Base-by-base conservation (phyloP, 148 eudicot genomes). In the Euryodendron excelsum region DNA sequence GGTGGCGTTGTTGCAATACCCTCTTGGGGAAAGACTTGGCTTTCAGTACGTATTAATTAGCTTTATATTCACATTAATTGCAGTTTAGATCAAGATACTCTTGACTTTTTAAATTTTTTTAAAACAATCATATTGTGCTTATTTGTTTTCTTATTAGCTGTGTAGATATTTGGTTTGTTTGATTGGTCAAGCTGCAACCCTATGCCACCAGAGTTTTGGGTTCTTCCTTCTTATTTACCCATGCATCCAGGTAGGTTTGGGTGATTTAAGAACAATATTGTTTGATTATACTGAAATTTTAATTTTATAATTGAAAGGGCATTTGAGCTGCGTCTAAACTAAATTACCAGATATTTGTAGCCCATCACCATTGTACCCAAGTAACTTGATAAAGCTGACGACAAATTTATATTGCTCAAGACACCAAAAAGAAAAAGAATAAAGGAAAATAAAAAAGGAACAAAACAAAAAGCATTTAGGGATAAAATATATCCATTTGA, bases 161-260 rank as follows among this genome's bases (percentile, higher is more conserved):
- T 21, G 73, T 53, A 87, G 87, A 83, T 87, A 45, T 75, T 87
- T 31, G 90, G 90, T 36, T 6, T 87, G 12, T 78, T 72, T 33
- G 90, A 87, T 79, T 87, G 90, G 86, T 81, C 78, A 0, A 86
- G 87, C 39, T 69, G 81, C 64, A 82, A 82, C 31, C 90, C 87
- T 5, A 73, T 86, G 84, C 86, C 86, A 4, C 88, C 88, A 11
- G 88, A 86, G 60, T 78, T 83, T n/a, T 83, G 82, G 86, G 33
- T 85, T 31, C 75, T 82, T 25, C 90, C 90, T 64, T 47, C 85
- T 33, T 75, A 75, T 67, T 17, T 78, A 14, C 90, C 90, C 0
- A 67, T 82, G 45, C 80, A 85, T 79, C 87, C 85, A 45, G 87
- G 90, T 87, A 75, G 13, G 7, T 69, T 44, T 27, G 2, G 27